Evolutionary conservation across 257 asterid genomes (phyloP).

Genomic region (Solanum neorickii): DNA sequence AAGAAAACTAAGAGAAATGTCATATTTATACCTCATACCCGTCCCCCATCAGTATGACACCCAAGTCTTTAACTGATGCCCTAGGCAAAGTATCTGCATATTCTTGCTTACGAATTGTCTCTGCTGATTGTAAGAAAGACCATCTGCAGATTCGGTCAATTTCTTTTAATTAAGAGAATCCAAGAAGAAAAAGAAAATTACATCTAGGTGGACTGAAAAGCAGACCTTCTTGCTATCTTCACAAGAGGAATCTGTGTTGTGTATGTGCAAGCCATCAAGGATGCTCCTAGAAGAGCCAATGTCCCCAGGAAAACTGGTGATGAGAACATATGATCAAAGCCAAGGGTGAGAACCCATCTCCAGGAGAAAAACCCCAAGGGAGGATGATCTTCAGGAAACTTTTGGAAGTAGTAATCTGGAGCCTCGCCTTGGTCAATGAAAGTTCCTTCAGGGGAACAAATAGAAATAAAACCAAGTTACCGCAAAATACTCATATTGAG

Average conservation of each 20-base stretch:
- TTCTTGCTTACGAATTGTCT: conserved; percentile 65
- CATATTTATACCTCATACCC: conserved; percentile 66
- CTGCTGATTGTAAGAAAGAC: conserved; percentile 71
- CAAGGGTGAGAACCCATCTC: conserved; percentile 86
- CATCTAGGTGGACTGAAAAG: not conserved
- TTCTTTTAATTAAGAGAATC: not conserved
- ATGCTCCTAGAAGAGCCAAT: conserved; percentile 59
- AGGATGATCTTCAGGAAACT: conserved; percentile 68
- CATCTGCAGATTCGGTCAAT: conserved; percentile 38
- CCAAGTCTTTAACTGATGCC: conserved; percentile 80
- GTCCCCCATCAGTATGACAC: conserved; percentile 70
- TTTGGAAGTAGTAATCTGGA: conserved; percentile 55
- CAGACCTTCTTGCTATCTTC: conserved; percentile 91
- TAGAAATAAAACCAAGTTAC: not conserved
- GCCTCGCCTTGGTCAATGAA: conserved; percentile 73
- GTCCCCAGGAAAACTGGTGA: conserved; percentile 82
- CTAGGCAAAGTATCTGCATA: conserved; percentile 63
- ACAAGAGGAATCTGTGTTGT: conserved; percentile 85
- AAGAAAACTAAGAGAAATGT: not conserved
- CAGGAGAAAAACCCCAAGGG: conserved; percentile 64
- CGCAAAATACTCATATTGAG: not conserved
- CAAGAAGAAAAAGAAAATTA: not conserved
- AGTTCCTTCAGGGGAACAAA: conserved; percentile 42
- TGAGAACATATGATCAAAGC: conserved; percentile 86
- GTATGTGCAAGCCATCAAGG: conserved; percentile 87